Evolutionary conservation across 257 asterid genomes (phyloP), one percentile per base, ranked within the genome.

Genomic region (Vinca minor): DNA sequence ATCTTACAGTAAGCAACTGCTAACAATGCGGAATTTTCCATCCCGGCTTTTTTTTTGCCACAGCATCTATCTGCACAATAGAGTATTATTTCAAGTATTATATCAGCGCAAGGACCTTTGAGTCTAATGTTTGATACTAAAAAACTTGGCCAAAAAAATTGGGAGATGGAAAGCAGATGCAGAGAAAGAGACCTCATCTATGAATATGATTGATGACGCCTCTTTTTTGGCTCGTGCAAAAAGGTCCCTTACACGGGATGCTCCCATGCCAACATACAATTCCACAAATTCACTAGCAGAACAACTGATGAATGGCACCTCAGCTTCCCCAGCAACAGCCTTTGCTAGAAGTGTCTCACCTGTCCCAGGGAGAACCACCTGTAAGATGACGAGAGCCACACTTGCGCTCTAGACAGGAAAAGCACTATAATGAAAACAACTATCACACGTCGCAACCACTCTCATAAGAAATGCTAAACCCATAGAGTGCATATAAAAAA

Each of bases 321-420:
- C 96, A 69, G 98, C 97, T 81, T 92, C 98, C 49, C 98, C 98
- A 41, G 98, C 97, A 55, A 93, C 96, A 65, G 99, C 99, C 83
- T 93, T 93, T 45, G 99, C 99, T 74, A 93, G 69, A 70, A 93
- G 95, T 71, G 99, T 93, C 84, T 89, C 89, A 72, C 99, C 99
- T 59, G 99, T 93, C 82, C 99, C 99, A 2, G 97, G 99, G 42
- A 87, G 92, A 74, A 97, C 99, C 45, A 93, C 96, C 98, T 93
- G 79, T 41, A 62, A 74, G 61, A 81, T 38, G 64, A 74, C 48
- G 61, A 74, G 66, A 59, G 50, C 67, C 4, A 60, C 52, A 56
- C 38, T 71, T 59, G 28, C n/a, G n/a, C 14, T 38, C 65, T 15
- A 59, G 59, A 23, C 15, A 58, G 39, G 53, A 63, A 60, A 39